Evolutionary conservation across 2,329 filamentous ascomycete species (phyloP).

Genomic region (Ceratocystis variospora): DNA sequence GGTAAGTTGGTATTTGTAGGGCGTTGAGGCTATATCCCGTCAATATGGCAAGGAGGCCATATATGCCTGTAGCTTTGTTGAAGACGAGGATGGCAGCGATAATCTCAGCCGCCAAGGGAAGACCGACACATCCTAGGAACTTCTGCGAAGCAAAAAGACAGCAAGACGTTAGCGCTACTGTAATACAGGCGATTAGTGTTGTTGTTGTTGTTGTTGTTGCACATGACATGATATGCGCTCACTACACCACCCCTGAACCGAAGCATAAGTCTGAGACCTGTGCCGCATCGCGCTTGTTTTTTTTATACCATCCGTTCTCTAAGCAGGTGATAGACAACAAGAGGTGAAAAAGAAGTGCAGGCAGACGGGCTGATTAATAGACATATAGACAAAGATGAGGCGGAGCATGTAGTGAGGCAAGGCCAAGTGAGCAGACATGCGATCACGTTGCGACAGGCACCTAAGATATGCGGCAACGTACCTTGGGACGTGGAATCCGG

Average conservation of each 20-base stretch:
- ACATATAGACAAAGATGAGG: background rate
- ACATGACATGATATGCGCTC: background rate
- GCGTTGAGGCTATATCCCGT: slow-evolving; percentile 74
- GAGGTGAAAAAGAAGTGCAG: background rate
- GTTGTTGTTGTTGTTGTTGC: background rate
- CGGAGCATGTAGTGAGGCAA: background rate
- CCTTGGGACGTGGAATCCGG: slow-evolving; percentile 31
- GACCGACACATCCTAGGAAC: slow-evolving; percentile 72
- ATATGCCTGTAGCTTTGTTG: slow-evolving; percentile 85
- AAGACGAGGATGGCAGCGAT: slow-evolving; percentile 71
- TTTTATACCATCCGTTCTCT: background rate
- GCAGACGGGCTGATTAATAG: background rate
- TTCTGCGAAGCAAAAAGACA: slow-evolving; percentile 38
- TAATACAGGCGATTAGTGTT: background rate
- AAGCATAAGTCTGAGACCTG: background rate
- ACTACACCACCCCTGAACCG: background rate
- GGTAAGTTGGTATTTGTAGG: slow-evolving; percentile 79
- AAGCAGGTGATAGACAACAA: background rate
- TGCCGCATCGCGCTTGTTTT: background rate
- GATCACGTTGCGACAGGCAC: background rate
- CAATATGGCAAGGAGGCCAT: slow-evolving; percentile 75
- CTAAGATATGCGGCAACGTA: slow-evolving; percentile 22
- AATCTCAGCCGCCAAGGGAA: slow-evolving; percentile 74
- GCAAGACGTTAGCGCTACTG: background rate
- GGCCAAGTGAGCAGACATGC: background rate